Percentiles rank a stretch among this genome's conserved stretches.
Evolutionary conservation across 2,329 filamentous ascomycete genomes (phyloP).

Genomic region (Mollisia scopiformis): DNA sequence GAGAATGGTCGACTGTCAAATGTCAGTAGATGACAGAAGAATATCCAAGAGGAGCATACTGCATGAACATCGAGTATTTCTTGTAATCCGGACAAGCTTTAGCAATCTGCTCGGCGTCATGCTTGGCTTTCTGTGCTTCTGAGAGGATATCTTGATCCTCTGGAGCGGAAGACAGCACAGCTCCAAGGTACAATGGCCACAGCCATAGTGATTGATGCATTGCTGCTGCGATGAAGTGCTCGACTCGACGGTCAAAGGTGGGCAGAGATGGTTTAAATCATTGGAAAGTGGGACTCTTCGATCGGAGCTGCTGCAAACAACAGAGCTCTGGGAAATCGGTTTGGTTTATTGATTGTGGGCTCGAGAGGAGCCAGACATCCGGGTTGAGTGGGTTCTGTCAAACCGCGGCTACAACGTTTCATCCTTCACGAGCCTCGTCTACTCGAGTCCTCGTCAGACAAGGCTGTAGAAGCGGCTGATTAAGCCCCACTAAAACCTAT

Average conservation of each 20-base stretch:
- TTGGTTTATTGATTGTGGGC: too few species aligned
- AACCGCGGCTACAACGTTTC: neutral
- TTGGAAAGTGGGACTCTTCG: neutral
- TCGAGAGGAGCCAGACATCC: too few species aligned
- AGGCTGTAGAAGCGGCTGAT: neutral
- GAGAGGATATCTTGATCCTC: neutral
- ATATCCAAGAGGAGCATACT: constrained; percentile 22
- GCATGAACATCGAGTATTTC: constrained; percentile 35
- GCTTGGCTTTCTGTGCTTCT: neutral
- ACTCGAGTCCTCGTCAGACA: neutral
- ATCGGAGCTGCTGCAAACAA: neutral
- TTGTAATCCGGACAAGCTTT: constrained; percentile 40
- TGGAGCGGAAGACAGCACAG: neutral
- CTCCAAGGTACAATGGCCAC: constrained; percentile 20
- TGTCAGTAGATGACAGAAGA: constrained; percentile 18
- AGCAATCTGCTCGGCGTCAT: constrained; percentile 12
- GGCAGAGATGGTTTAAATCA: constrained; percentile 4
- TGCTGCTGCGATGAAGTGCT: neutral
- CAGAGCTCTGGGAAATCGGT: neutral
- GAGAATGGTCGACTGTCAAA: constrained; percentile 72
- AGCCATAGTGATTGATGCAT: constrained; percentile 15
- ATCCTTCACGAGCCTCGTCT: neutral
- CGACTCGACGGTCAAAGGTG: constrained; percentile 4
- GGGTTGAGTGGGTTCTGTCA: neutral
- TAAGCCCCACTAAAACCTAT: neutral